A percentile compares a stretch with the other conserved stretches of the same genome.
Evolutionary conservation across 441 rosid genomes (phyloP).

Genomic region (Arabidopsis hybrid): DNA sequence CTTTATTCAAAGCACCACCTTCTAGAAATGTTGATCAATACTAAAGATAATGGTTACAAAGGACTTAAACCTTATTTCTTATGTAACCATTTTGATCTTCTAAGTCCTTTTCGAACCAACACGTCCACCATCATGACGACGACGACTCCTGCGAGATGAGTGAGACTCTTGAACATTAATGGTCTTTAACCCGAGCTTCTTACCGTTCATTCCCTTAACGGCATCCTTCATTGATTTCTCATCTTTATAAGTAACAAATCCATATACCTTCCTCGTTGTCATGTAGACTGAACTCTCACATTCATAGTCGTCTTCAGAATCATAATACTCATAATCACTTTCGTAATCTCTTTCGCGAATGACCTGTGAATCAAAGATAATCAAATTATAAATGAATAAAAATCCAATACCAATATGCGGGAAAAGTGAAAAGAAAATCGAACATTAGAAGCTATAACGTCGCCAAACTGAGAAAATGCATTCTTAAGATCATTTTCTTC

Average conservation of each 20-base stretch:
- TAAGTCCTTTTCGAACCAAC: not conserved
- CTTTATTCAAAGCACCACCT: not conserved
- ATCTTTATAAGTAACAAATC: conserved; percentile 72
- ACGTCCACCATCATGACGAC: not conserved
- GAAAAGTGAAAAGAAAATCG: too few species aligned
- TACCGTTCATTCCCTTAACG: conserved; percentile 67
- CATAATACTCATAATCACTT: not conserved
- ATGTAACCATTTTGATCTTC: not conserved
- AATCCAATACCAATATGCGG: too few species aligned
- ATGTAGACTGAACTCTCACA: too few species aligned
- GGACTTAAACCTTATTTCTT: not conserved
- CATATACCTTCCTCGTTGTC: conserved; percentile 21
- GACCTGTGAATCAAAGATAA: too few species aligned
- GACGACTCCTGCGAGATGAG: not conserved
- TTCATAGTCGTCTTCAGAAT: too few species aligned
- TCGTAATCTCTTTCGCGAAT: too few species aligned
- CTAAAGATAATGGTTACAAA: not conserved
- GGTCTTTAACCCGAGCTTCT: conserved; percentile 45
- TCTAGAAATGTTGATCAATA: not conserved
- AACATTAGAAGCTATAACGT: not conserved
- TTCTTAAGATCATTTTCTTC: not conserved
- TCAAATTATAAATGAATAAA: too few species aligned
- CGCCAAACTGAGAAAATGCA: not conserved
- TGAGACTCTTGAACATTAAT: not conserved
- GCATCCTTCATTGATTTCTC: conserved; percentile 81